Base-by-base conservation (phyloP, 2,329 filamentous ascomycete genomes). In the Pseudogymnoascus sp. region DNA sequence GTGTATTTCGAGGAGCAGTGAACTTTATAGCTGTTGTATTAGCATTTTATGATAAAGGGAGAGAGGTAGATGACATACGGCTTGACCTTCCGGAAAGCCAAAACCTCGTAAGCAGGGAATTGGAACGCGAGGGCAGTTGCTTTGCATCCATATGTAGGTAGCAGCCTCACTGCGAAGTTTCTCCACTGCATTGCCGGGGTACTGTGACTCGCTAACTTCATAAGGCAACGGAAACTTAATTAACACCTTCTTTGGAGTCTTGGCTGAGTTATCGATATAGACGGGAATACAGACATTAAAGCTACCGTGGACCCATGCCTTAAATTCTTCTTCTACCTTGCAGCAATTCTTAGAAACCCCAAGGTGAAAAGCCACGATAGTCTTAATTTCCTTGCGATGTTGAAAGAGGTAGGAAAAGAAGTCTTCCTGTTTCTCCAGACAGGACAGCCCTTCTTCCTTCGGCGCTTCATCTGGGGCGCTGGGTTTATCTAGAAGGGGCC, bases 181-280 rank as follows among this genome's bases (percentile, higher is more conserved):
- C 68, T 79, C 76, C 31, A 79, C 73, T 10, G 72, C 69, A 41
- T 72, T 77, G 13, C 75, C 76, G 9, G 74, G 74, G 61, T 69
- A 63, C 21, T 47, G 62, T 10, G 60, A 62, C 60, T 78, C 76
- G 6, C 75, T 76, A 5, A 75, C 65, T 59, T 73, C 73, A 64
- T 71, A 72, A 24, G 71, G 72, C 62, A 74, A 63, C 58, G 74
- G 69, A 58, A 72, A 69, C 17, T 71, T 13, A 37, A 37, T 5
- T 15, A 37, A 6, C 36, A 37, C 35, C 5, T 37, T 37, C 35
- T 37, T 37, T n/a, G 6, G 11, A 15, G 21, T 59, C 54, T 66
- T 64, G 31, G 11, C 24, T 64, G 61, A 62, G 37, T 63, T 63
- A 26, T 67, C 41, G 58, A 68, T 59, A 29, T 61, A 59, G 35